Evolutionary conservation across 371 early-diverging fungal species (phyloP).

Genomic region (Neoconidiobolus thromboides): DNA sequence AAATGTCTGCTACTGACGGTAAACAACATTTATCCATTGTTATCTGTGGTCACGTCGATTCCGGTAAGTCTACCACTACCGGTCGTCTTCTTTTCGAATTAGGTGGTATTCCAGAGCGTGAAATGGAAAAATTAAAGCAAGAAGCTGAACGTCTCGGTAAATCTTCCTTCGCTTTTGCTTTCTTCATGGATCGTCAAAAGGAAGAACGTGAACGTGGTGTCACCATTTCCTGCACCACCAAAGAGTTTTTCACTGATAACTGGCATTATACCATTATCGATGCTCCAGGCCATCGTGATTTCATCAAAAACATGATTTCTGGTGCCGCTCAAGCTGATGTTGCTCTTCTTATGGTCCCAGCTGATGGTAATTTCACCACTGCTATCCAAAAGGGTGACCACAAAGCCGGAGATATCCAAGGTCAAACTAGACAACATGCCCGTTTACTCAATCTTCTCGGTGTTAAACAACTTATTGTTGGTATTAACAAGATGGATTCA

Average conservation of each 20-base stretch:
- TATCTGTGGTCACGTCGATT: constrained; percentile 99
- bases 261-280: constrained; percentile 74
- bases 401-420: constrained; percentile 5
- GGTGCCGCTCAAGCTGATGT: constrained; percentile 92
- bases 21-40: constrained; percentile 29
- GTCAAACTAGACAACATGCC: constrained; percentile 3
- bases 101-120: constrained; percentile 98
- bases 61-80: constrained; percentile 88
- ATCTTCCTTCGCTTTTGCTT: constrained; percentile 95
- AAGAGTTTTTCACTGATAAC: constrained; percentile 65
- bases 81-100: constrained; percentile 99
- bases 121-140: constrained; percentile 99
- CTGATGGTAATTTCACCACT: constrained; percentile 17
- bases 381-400: constrained; percentile 7
- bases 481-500: constrained; percentile 5
- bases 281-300: constrained; percentile 98
- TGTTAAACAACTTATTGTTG: constrained; percentile 3
- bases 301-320: constrained; percentile 98
- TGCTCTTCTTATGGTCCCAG: constrained; percentile 94
- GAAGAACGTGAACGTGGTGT: constrained; percentile 97
- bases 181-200: constrained; percentile 95
- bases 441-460: constrained; percentile 3
- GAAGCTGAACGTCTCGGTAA: constrained; percentile 96
- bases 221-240: constrained; percentile 89
- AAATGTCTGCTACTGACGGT: constrained; percentile 6